Evolutionary conservation across 306 rosid genomes (phyloP).

Genomic region (Gastrolobium bilobum): DNA sequence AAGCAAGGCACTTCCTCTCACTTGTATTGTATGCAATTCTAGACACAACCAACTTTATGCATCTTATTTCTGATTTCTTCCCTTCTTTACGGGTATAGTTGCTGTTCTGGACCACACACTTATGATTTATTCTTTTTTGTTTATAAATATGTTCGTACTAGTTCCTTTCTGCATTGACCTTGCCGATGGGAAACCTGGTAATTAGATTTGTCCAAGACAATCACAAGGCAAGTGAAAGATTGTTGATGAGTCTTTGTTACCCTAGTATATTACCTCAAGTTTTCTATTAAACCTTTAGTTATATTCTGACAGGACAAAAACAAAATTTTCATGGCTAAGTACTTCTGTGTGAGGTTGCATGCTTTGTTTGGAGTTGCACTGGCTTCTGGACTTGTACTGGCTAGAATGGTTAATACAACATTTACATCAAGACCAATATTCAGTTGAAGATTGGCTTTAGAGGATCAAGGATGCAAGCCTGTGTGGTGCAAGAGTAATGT

Average conservation of each 20-base stretch:
- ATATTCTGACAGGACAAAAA: constrained; percentile 68
- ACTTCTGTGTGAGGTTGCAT: constrained; percentile 89
- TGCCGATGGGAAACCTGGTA: constrained; percentile 81
- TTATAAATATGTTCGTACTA: constrained; percentile 49
- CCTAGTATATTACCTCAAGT: not conserved
- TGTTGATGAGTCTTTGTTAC: constrained; percentile 5
- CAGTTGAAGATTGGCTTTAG: constrained; percentile 33
- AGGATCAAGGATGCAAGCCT: constrained; percentile 16
- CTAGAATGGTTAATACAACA: constrained; percentile 55
- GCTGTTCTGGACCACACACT: constrained; percentile 16
- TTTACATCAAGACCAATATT: constrained; percentile 41
- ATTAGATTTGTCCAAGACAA: constrained; percentile 75
- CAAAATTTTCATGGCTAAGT: constrained; percentile 95
- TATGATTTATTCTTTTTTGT: constrained; percentile 16
- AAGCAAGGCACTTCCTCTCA: constrained; percentile 65
- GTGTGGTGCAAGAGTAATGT: not conserved
- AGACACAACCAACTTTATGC: constrained; percentile 12
- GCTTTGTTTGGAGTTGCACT: constrained; percentile 82
- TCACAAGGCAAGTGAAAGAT: constrained; percentile 67
- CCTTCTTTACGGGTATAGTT: constrained; percentile 4
- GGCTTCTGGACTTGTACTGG: constrained; percentile 78
- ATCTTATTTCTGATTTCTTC: constrained; percentile 21
- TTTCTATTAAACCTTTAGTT: constrained; percentile 9
- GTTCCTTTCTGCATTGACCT: constrained; percentile 77
- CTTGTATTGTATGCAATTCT: constrained; percentile 67